Conservation (phyloP, 441 rosid genomes). For the Populus hybrid region DNA sequence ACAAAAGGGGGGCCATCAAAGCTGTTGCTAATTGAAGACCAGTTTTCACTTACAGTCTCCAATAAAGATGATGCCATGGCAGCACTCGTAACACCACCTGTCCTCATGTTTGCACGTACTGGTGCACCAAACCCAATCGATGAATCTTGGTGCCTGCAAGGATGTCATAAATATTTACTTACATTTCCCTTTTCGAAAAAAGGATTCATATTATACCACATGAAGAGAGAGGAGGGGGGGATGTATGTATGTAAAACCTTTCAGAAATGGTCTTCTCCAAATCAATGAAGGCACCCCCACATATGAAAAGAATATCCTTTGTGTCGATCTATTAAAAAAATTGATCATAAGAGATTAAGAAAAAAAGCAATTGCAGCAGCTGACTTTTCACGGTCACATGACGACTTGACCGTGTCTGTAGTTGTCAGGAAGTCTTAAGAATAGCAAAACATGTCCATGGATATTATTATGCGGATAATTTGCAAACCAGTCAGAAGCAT, state of each 20-base stretch:
- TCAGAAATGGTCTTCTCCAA: slow-evolving; percentile 97
- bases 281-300: slow-evolving; percentile 25
- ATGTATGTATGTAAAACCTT: slow-evolving; percentile 47
- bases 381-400: slow-evolving; percentile 3
- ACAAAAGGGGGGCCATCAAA: too few species aligned
- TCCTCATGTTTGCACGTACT: slow-evolving; percentile 44
- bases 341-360: background rate
- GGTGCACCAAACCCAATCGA: slow-evolving; percentile 98
- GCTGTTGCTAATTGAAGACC: too few species aligned
- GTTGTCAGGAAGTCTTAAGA: slow-evolving; percentile 3
- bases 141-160: slow-evolving; percentile 85
- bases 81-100: too few species aligned
- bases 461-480: background rate
- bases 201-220: background rate
- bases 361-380: background rate
- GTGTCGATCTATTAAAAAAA: slow-evolving; percentile 71
- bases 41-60: too few species aligned
- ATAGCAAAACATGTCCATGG: background rate
- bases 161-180: background rate
- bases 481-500: background rate
- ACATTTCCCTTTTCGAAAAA: background rate
- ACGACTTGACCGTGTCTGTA: background rate
- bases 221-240: background rate
- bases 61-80: too few species aligned
- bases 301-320: slow-evolving; percentile 24